phyloP scores from a whole-genome alignment of 305 asterid genomes.

The Solanum hybrid region DNA sequence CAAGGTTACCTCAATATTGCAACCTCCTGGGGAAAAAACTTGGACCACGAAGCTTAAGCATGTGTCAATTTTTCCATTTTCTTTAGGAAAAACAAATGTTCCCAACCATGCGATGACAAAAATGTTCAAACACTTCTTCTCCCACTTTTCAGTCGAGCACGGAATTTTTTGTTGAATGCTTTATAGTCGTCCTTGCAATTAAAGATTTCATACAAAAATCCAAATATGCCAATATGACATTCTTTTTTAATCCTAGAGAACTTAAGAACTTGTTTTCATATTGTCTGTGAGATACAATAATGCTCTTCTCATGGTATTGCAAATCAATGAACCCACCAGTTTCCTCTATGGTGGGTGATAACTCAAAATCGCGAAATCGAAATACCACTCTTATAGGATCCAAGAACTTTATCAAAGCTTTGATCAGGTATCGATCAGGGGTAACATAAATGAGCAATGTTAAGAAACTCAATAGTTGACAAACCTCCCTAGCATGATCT shows the following conservation, averaged over 20 bases:
- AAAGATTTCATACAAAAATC: not conserved
- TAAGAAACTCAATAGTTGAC: not conserved
- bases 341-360: not conserved
- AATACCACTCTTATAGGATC: not conserved
- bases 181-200: not conserved
- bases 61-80: not conserved
- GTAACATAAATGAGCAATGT: not conserved
- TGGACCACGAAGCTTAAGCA: not conserved
- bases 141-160: not conserved
- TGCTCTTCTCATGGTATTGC: not conserved
- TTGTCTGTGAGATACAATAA: not conserved
- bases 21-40: not conserved
- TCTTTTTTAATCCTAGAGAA: not conserved
- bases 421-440: not conserved
- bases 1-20: not conserved
- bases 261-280: not conserved
- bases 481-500: not conserved
- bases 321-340: not conserved
- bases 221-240: not conserved
- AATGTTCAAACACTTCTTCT: not conserved
- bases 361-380: not conserved
- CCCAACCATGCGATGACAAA: not conserved
- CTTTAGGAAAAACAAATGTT: not conserved
- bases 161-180: not conserved
- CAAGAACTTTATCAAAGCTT: not conserved